Evolutionary conservation across 805 yeast species (phyloP).

Genomic region (Teunomyces atbi): DNA sequence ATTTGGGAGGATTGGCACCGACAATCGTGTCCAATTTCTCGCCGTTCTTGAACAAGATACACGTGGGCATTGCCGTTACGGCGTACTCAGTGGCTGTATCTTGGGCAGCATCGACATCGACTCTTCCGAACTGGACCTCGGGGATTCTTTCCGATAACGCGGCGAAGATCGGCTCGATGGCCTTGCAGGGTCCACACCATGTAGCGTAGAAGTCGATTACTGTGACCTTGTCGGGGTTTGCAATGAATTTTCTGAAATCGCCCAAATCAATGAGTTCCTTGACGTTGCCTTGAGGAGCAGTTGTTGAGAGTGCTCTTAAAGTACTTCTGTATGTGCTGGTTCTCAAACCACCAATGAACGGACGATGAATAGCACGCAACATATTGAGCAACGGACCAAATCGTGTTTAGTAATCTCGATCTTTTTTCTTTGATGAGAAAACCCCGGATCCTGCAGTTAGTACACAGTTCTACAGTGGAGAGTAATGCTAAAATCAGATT

Average conservation of each 20-base stretch:
- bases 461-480: too few relatives aligned
- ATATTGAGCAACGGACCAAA: neutral
- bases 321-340: neutral
- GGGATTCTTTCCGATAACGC: slow-evolving; percentile 40
- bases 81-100: slow-evolving; percentile 63
- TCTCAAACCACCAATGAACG: neutral
- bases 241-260: slow-evolving; percentile 22
- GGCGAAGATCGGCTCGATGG: slow-evolving; percentile 59
- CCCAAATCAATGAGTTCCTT: slow-evolving; percentile 27
- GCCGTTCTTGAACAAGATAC: slow-evolving; percentile 60
- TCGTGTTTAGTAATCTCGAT: too few relatives aligned
- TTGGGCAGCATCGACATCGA: slow-evolving; percentile 64
- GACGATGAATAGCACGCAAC: slow-evolving; percentile 1
- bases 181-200: slow-evolving; percentile 81
- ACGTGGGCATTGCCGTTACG: slow-evolving; percentile 76
- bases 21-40: slow-evolving; percentile 54
- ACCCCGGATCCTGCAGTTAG: too few relatives aligned
- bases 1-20: slow-evolving; percentile 58
- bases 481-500: neutral
- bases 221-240: slow-evolving; percentile 36
- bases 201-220: slow-evolving; percentile 67
- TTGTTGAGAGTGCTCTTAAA: slow-evolving; percentile 2
- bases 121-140: slow-evolving; percentile 61
- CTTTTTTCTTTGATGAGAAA: too few relatives aligned
- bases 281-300: slow-evolving; percentile 17